Conservation (phyloP, 208 protist species). For the Trypanosoma cruzi region DNA sequence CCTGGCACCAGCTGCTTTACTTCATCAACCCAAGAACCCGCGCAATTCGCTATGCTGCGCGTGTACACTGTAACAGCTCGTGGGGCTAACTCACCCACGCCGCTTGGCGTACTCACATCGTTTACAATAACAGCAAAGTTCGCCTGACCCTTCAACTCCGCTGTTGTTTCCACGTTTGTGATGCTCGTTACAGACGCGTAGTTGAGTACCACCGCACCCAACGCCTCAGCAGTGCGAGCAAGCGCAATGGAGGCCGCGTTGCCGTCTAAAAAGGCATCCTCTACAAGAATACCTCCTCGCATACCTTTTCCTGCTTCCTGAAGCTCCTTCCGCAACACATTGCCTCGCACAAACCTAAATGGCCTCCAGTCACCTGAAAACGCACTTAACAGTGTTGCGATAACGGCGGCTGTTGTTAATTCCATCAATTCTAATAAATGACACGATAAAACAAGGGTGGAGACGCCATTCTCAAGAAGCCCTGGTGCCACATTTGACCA, state of each 20-base stretch:
- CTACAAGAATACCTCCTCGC: conserved; percentile 41
- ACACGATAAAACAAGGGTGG: conserved; percentile 59
- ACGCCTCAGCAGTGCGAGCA: conserved; percentile 66
- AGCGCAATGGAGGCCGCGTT: conserved; percentile 42
- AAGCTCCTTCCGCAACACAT: conserved; percentile 26
- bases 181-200: conserved; percentile 50
- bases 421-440: conserved; percentile 68
- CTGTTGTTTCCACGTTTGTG: conserved; percentile 3
- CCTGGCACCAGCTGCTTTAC: conserved; percentile 46
- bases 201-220: conserved; percentile 68
- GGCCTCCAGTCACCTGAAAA: conserved; percentile 50
- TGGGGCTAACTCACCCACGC: not conserved
- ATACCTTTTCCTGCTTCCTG: conserved; percentile 25
- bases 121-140: conserved; percentile 27
- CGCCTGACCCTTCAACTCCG: not conserved
- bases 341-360: conserved; percentile 24
- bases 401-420: conserved; percentile 38
- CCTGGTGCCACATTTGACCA: conserved; percentile 64
- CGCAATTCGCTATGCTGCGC: conserved; percentile 72
- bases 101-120: conserved; percentile 19
- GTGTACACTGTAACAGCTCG: conserved; percentile 33
- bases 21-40: conserved; percentile 59
- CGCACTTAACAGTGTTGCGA: conserved; percentile 53
- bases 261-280: conserved; percentile 53
- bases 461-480: conserved; percentile 18